Base-by-base conservation (phyloP, 2,329 filamentous ascomycete species). In the Diaporthe capsici region DNA sequence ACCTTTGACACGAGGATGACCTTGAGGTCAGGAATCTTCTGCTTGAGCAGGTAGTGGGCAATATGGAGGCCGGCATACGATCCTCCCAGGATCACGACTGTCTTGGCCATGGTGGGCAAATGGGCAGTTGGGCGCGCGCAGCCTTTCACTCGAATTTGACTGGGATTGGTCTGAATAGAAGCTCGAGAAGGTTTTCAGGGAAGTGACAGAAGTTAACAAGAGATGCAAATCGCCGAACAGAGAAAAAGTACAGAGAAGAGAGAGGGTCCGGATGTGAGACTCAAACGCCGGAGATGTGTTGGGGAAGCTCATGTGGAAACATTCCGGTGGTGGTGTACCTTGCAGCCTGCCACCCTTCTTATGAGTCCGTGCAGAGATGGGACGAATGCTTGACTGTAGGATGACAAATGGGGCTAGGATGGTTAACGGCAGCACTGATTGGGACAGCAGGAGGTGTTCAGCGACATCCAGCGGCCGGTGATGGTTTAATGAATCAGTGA, bases 1-100 rank as follows among this genome's bases (percentile, higher is more conserved):
- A 90, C 89, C 85, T 90, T 89, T 72, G 88, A 88, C 60, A 91
- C 86, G 22, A 91, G 85, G 63, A 91, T 84, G 61, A 91, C 88
- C 78, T 89, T 89, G 53, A 90, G 79, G 63, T 89, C 86, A 72
- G 86, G 82, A 55, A 86, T 81, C 12, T 84, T 87, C 78, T 90
- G 86, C 81, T 90, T 90, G 75, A 91, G 85, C 3, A 91, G 84
- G 31, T 87, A 85, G 78, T 91, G 90, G 39, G 89, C 87, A 31
- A 90, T 81, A 72, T 87, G 86, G 63, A 91, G 83, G 74, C 89
- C 90, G 70, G 84, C 89, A 58, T 87, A 88, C 70, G 89, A 87
- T 76, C 88, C 90, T 53, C 90, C 90, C 25, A 91, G 82, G 63
- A 91, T 83, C 9, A 91, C 85, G 53, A 91, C 84, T 6, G 87